These are phyloP conservation scores for Entomortierella lignicola DNA, from an alignment of 192 early-diverging fungal species.

Conservation along the genomic window DNA sequence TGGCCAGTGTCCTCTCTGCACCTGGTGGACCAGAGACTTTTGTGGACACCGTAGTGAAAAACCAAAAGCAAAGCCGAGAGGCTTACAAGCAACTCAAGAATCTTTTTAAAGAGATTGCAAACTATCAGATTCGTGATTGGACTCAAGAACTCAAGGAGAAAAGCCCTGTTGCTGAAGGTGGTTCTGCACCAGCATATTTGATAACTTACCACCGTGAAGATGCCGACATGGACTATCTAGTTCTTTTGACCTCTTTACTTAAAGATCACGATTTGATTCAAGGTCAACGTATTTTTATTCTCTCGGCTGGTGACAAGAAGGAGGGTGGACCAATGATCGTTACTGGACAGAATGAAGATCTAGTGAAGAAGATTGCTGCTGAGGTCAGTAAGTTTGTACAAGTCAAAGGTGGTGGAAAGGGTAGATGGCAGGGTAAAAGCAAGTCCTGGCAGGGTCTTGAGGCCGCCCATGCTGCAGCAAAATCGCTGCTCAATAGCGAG, in stretches of 20 bases:
- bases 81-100: constrained; percentile 48
- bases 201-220: constrained; percentile 59
- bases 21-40: constrained; percentile 54
- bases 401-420: constrained; percentile 64
- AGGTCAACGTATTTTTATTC: constrained; percentile 40
- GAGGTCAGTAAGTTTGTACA: constrained; percentile 37
- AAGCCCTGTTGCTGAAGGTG: constrained; percentile 13
- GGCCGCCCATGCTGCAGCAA: constrained; percentile 27
- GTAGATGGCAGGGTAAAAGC: constrained; percentile 64
- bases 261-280: constrained; percentile 49
- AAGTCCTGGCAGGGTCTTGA: constrained; percentile 58
- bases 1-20: constrained; percentile 52
- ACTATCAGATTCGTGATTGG: constrained; percentile 46
- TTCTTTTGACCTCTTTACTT: constrained; percentile 29
- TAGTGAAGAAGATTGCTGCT: constrained; percentile 49
- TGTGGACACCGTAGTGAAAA: constrained; percentile 53
- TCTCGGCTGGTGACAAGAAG: constrained; percentile 55
- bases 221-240: constrained; percentile 60
- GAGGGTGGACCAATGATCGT: constrained; percentile 60
- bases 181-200: constrained; percentile 5
- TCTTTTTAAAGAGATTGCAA: constrained; percentile 53
- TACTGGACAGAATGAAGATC: constrained; percentile 44
- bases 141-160: constrained; percentile 36
- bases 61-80: constrained; percentile 46
- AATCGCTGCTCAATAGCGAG: constrained; percentile 11